phyloP scores from a whole-genome alignment of 2,329 filamentous ascomycete genomes.

The Ilyonectria robusta region DNA sequence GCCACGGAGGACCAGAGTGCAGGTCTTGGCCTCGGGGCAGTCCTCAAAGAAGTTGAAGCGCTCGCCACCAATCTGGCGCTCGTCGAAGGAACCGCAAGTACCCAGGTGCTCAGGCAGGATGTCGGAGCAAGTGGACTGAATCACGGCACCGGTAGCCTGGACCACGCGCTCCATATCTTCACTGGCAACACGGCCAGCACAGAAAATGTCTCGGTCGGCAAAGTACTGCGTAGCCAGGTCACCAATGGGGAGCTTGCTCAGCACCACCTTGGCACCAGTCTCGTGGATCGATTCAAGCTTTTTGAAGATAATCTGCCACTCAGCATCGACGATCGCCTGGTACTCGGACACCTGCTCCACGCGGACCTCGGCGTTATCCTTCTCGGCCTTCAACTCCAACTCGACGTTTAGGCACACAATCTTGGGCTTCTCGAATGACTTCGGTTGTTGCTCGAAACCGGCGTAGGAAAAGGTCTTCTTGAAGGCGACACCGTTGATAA shows the following conservation, averaged over 20 bases:
- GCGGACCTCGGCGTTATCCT: slow-evolving; percentile 98
- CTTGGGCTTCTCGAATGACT: slow-evolving; percentile 93
- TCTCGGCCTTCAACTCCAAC: slow-evolving; percentile 97
- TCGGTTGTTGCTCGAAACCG: slow-evolving; percentile 99
- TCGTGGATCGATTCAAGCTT: slow-evolving; percentile 96
- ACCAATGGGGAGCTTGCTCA: slow-evolving; percentile 97
- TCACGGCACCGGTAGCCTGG: slow-evolving; percentile 90
- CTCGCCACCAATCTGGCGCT: slow-evolving; percentile 97
- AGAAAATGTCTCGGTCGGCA: slow-evolving; percentile 98
- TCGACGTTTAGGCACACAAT: slow-evolving; percentile 98
- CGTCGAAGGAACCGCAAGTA: slow-evolving; percentile 91
- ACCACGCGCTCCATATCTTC: slow-evolving; percentile 98
- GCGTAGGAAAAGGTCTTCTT: slow-evolving; percentile 99
- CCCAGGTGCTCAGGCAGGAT: slow-evolving; percentile 92
- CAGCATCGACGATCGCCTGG: slow-evolving; percentile 98
- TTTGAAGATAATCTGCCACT: slow-evolving; percentile 99
- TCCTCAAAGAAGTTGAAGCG: slow-evolving; percentile 99
- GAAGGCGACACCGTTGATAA: slow-evolving; percentile 98
- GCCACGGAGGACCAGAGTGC: slow-evolving; percentile 93
- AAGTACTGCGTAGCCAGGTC: slow-evolving; percentile 98
- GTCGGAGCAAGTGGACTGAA: slow-evolving; percentile 97
- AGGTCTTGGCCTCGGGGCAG: slow-evolving; percentile 95
- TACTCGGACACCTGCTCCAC: slow-evolving; percentile 99
- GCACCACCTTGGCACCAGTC: slow-evolving; percentile 96
- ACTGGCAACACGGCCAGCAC: slow-evolving; percentile 89